Base-by-base conservation (phyloP, 2,329 filamentous ascomycete genomes). In the Chaetomiaceae sp. region DNA sequence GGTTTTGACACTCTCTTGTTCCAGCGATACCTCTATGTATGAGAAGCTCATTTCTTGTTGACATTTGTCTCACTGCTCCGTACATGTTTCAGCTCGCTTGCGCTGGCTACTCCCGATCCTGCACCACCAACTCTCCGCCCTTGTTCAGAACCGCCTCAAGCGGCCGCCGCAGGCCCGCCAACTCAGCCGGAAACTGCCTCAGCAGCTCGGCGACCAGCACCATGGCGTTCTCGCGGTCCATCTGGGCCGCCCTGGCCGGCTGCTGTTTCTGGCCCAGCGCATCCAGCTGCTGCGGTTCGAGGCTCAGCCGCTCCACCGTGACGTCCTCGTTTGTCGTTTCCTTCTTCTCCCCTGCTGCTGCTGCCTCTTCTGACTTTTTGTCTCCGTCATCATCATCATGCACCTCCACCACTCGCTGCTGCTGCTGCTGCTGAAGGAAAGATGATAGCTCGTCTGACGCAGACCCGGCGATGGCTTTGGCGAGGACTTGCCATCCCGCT, bases 211-310 rank as follows among this genome's bases (percentile, higher is more conserved):
- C 73, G 3, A 82, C 71, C 50, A 85, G 63, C 0, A 85, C 77
- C 19, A 85, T 65, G 0, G 73, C 79, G 54, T 85, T 85, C 63
- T 84, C 81, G 8, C 79, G 71, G 58, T 85, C 81, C 5, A 79
- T 69, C 53, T 71, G 71, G 1, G 68, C 66, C 68, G 77, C 76
- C 38, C 69, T 73, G 37, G 68, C 63, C 48, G 72, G 68, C 20
- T 65, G 66, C 1, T 48, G 48, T 13, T 44, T 37, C 17, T 44
- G 46, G 8, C 38, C 23, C 19, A 44, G 50, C 6, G 70, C 65
- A 44, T 77, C 71, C 3, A 70, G 68, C 52, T 74, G 75, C 58
- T 73, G 75, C 43, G 75, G 75, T 58, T 76, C 62, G 12, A 76
- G 62, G 4, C 65, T 66, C 6, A 76, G 57, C 0, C 65, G 67